Evolutionary conservation across 1,284 basidiomycete species (phyloP).

Genomic region (Sporisorium sorghi): DNA sequence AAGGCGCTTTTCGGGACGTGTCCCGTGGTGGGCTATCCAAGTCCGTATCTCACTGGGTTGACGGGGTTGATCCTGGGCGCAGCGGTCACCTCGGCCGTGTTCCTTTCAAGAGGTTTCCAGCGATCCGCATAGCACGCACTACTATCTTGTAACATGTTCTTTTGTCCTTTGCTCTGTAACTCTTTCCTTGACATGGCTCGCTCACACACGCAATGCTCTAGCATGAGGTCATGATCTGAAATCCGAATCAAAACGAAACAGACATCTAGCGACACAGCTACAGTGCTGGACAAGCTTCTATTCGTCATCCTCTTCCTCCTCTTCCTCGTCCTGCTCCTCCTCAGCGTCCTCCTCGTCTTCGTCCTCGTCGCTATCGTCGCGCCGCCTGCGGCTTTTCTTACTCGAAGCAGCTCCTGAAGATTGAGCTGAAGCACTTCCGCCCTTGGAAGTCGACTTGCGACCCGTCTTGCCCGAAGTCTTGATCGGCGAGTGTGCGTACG

Average conservation of each 20-base stretch:
- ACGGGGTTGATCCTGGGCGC: slow-evolving; percentile 40
- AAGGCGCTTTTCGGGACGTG: slow-evolving; percentile 56
- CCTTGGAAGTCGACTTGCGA: slow-evolving; percentile 33
- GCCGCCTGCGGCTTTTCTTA: slow-evolving; percentile 23
- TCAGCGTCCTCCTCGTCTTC: slow-evolving; percentile 26
- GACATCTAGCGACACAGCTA: neutral
- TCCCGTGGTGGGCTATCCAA: slow-evolving; percentile 59
- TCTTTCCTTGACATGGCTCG: neutral
- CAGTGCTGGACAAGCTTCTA: slow-evolving; percentile 4
- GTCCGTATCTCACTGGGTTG: slow-evolving; percentile 56
- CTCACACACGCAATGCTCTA: too few relatives aligned
- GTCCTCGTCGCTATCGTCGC: slow-evolving; percentile 22
- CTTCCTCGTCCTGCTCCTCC: slow-evolving; percentile 34
- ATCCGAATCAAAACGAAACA: slow-evolving; percentile 4
- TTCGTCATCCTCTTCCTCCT: slow-evolving; percentile 38
- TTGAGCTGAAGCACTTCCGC: slow-evolving; percentile 16
- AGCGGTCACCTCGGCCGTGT: slow-evolving; percentile 34
- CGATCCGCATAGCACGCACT: slow-evolving; percentile 15
- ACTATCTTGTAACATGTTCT: neutral
- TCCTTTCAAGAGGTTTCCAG: slow-evolving; percentile 27
- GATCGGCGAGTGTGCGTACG: slow-evolving; percentile 21
- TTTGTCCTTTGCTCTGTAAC: slow-evolving; percentile 5
- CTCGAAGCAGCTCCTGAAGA: slow-evolving; percentile 19
- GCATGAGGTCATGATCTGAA: neutral
- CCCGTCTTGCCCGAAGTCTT: slow-evolving; percentile 24